These are phyloP conservation scores for Lodderomyces oxycetoniae DNA, from an alignment of 1,139 yeast species.

Conservation along the genomic window DNA sequence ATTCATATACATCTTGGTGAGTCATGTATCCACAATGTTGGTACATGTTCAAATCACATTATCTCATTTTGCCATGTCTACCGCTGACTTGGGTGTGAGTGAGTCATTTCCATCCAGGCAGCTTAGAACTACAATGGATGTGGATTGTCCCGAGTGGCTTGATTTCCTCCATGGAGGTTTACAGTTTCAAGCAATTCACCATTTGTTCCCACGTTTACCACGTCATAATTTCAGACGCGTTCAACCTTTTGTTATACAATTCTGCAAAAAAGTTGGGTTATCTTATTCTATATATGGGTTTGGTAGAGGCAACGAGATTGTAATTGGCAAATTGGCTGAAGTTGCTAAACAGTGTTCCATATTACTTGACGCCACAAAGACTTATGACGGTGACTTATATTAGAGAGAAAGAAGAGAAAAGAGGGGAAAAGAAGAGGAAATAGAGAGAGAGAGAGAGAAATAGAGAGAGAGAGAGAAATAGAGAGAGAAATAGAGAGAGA, in stretches of 20 bases:
- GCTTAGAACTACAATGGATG: conserved; percentile 90
- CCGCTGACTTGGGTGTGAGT: conserved; percentile 74
- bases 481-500: too few species aligned
- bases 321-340: conserved; percentile 64
- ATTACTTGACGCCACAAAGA: conserved; percentile 61
- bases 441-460: not conserved
- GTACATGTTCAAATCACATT: conserved; percentile 90
- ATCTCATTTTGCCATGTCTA: conserved; percentile 92
- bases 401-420: conserved; percentile 5
- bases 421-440: not conserved
- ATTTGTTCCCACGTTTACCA: conserved; percentile 83
- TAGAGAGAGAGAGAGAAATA: not conserved
- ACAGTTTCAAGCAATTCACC: conserved; percentile 90
- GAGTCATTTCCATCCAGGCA: conserved; percentile 84
- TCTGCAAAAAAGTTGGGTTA: conserved; percentile 74
- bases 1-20: conserved; percentile 58
- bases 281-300: conserved; percentile 84
- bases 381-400: conserved; percentile 22
- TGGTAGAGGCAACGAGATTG: conserved; percentile 68
- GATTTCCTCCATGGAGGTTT: conserved; percentile 90
- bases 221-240: conserved; percentile 77
- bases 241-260: conserved; percentile 67
- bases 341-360: conserved; percentile 76
- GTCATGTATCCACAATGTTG: conserved; percentile 80
- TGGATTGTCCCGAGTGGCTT: conserved; percentile 88